phyloP scores from a whole-genome alignment of 1,139 yeast species.

The Sugiyamaella neomexicana region DNA sequence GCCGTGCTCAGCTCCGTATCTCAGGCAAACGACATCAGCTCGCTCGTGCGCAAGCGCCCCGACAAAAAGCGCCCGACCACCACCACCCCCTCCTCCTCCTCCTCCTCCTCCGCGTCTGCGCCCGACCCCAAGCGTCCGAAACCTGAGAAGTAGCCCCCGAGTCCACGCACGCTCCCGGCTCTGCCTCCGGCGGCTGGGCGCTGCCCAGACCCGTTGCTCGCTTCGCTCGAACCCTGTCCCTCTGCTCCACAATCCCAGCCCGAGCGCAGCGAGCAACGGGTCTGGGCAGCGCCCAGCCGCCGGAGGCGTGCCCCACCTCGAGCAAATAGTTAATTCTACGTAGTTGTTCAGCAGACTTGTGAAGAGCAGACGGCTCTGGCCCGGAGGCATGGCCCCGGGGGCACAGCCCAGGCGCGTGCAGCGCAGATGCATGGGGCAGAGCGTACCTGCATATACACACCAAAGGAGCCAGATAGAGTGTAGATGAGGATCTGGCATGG shows the following conservation, averaged over 20 bases:
- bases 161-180: neutral
- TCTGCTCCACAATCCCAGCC: too few relatives aligned
- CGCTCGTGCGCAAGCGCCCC: slow-evolving; percentile 50
- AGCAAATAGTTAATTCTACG: too few relatives aligned
- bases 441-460: neutral
- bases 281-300: too few relatives aligned
- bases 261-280: neutral
- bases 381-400: too few relatives aligned
- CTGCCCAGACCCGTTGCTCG: neutral
- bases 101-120: neutral
- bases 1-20: slow-evolving; percentile 24
- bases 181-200: neutral
- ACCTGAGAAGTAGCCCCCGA: neutral
- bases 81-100: neutral
- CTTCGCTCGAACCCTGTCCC: neutral
- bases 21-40: slow-evolving; percentile 56
- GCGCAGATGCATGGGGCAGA: too few relatives aligned
- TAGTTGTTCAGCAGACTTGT: too few relatives aligned
- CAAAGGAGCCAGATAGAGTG: neutral
- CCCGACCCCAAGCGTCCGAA: neutral
- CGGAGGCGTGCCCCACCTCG: neutral
- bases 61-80: slow-evolving; percentile 12
- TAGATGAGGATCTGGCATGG: neutral
- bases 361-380: too few relatives aligned
- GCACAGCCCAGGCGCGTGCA: too few relatives aligned